Conservation (phyloP, 176 grass and related monocot species). For the Hsuehochloa calcarea region DNA sequence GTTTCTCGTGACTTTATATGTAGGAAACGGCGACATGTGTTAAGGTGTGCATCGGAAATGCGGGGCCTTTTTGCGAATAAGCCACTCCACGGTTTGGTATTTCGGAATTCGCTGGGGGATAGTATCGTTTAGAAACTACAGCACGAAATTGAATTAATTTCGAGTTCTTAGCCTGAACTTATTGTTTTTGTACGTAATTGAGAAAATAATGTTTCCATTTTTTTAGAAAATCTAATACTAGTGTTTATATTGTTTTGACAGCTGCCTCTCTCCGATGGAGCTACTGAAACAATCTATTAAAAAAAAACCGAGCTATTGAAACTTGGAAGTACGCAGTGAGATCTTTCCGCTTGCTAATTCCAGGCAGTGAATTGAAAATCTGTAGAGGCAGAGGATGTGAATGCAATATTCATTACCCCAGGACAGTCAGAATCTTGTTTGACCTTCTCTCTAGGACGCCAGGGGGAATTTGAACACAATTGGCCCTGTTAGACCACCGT, state of each 20-base stretch:
- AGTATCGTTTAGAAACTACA: too few relatives aligned
- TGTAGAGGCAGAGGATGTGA: not conserved
- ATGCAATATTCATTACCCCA: not conserved
- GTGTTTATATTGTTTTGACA: not conserved
- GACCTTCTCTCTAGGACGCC: too few relatives aligned
- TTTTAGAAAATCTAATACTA: not conserved
- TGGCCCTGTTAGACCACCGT: too few relatives aligned
- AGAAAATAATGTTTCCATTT: too few relatives aligned
- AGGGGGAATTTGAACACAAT: too few relatives aligned
- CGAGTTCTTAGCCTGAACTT: too few relatives aligned
- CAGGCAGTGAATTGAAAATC: not conserved
- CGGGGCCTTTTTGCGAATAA: not conserved
- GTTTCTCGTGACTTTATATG: slow-evolving; percentile 9
- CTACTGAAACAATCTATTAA: not conserved
- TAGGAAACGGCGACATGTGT: not conserved
- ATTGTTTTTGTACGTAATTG: too few relatives aligned
- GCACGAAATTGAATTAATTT: too few relatives aligned
- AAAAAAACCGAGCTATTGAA: not conserved
- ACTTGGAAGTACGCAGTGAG: not conserved
- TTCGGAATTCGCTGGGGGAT: not conserved
- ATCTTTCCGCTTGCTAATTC: too few relatives aligned
- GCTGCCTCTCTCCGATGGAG: too few relatives aligned
- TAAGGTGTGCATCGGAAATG: too few relatives aligned
- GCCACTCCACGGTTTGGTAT: not conserved
- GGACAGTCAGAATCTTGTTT: too few relatives aligned